Evolutionary conservation across 768 basidiomycete species (phyloP), one percentile per base, ranked within the genome.

Genomic region (Mycena alexandri): DNA sequence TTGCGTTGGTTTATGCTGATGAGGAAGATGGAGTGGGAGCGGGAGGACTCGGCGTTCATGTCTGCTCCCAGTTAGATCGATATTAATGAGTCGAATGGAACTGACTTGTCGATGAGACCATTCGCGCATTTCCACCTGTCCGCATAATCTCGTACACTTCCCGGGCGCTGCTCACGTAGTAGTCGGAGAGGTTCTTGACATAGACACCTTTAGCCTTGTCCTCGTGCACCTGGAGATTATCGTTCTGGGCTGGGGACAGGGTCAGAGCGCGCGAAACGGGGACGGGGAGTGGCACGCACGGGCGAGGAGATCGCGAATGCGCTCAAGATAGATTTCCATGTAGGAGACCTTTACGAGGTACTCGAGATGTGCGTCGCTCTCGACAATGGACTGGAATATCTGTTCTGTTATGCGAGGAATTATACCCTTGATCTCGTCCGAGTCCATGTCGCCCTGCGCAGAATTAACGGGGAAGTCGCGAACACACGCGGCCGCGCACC

Each of bases 121-220:
- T 94, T 68, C 98, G 86, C 21, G 96, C 92, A 52, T 88, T 87
- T 53, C 95, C 94, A 73, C 98, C 98, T 64, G 96, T 96, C 67
- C 95, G 89, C 98, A 99, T 99, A 73, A 99, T 98, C 79, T 98
- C 96, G 76, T 97, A 99, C 24, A 99, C 97, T 78, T 99, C 98
- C 13, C 89, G 85, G 51, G 96, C 93, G 77, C 92, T 97, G 72
- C 94, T 93, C 56, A 99, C 98, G 81, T 99, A 99, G 83, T 95
- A 98, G 76, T 99, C 98, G 0, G 96, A 96, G 36, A 99, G 86
- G 73, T 91, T 92, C 84, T 99, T 99, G 74, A 99, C 97, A 75
- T 99, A 99, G 38, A 99, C 97, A 24, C 98, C 98, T 74, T 94
- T 91, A 8, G 90, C 90, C 79, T 99, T 99, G 80, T 99, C 98